phyloP scores from a whole-genome alignment of 352 stramenopile species.

The Pythium dissotocum region DNA sequence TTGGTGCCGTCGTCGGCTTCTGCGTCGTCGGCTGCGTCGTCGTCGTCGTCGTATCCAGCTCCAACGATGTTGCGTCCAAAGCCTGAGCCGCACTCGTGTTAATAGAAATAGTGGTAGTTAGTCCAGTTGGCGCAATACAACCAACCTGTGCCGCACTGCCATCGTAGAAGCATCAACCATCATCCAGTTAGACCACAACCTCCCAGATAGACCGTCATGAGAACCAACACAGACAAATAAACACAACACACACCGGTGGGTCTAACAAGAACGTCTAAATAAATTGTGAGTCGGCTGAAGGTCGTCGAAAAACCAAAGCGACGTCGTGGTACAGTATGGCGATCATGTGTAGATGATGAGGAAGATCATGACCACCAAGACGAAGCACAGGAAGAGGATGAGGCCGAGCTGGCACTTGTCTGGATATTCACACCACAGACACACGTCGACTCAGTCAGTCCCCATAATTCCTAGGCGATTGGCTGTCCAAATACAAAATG shows the following conservation, averaged over 20 bases:
- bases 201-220: constrained; percentile 4
- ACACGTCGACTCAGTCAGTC: not conserved
- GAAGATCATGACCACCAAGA: constrained; percentile 77
- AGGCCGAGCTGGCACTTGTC: constrained; percentile 79
- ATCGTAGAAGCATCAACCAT: not conserved
- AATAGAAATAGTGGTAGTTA: constrained; percentile 9
- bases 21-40: constrained; percentile 9
- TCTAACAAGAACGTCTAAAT: constrained; percentile 19
- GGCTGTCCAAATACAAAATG: not conserved
- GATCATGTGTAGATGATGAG: constrained; percentile 83
- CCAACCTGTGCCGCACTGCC: not conserved
- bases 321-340: not conserved
- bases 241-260: constrained; percentile 8
- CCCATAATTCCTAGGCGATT: not conserved
- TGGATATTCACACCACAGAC: constrained; percentile 18
- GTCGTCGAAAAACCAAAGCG: not conserved
- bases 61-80: constrained; percentile 21
- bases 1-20: constrained; percentile 13
- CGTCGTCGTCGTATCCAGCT: constrained; percentile 2
- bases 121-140: not conserved
- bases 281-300: constrained; percentile 4
- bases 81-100: constrained; percentile 24
- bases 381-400: constrained; percentile 67
- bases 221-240: not conserved
- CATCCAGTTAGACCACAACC: not conserved